These are phyloP conservation scores for Kurtzmaniella quercitrusa DNA, from an alignment of 1,139 yeast genomes.

Conservation along the genomic window DNA sequence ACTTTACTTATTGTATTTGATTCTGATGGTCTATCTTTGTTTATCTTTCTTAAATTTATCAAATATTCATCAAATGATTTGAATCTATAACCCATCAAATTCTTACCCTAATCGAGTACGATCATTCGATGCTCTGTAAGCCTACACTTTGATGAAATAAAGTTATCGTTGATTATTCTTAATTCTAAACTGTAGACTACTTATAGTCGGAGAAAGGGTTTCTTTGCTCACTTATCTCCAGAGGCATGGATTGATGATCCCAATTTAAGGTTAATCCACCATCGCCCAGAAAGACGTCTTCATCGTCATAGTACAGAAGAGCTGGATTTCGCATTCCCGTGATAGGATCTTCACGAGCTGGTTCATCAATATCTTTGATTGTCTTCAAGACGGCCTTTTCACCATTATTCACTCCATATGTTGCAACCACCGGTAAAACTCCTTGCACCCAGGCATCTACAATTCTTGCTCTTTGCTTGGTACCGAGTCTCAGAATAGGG, in stretches of 20 bases:
- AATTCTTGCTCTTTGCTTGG: conserved; percentile 71
- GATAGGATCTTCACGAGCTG: conserved; percentile 38
- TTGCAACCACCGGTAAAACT: conserved; percentile 40
- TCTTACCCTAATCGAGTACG: too few species aligned
- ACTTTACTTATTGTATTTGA: too few species aligned
- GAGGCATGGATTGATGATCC: conserved; percentile 5
- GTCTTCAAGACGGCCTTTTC: conserved; percentile 57
- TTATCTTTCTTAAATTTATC: too few species aligned
- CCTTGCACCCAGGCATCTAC: conserved; percentile 56
- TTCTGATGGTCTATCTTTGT: too few species aligned
- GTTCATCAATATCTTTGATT: conserved; percentile 47
- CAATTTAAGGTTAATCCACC: conserved; percentile 24
- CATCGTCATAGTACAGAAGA: conserved; percentile 36
- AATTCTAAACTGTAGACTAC: neutral
- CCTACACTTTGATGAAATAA: too few species aligned
- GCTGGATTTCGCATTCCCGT: conserved; percentile 46
- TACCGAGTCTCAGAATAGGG: conserved; percentile 68
- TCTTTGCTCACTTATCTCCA: neutral
- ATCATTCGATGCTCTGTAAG: too few species aligned
- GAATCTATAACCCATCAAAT: too few species aligned
- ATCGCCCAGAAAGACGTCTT: conserved; percentile 29
- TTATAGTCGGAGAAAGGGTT: neutral
- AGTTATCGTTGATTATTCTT: too few species aligned
- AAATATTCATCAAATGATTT: too few species aligned
- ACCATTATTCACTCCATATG: conserved; percentile 58